Base-by-base conservation (phyloP, 345 rosid genomes). In the Trapa bicornis region DNA sequence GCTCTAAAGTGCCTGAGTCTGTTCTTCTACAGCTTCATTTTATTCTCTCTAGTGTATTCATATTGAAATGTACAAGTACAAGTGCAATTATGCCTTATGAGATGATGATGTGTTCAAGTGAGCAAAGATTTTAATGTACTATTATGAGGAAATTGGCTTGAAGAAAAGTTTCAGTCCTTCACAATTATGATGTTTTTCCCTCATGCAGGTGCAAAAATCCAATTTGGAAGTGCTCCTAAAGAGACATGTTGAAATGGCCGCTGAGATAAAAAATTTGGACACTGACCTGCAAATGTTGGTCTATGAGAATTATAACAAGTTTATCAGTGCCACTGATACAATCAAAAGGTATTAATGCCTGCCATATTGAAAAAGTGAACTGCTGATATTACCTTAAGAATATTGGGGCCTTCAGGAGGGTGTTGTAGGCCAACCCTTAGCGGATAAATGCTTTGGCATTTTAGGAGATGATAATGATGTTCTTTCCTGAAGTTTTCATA, bases 241-340 rank as follows among this genome's bases (percentile, higher is more conserved):
- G 74, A 85, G 84, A 74, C 99, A 95, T 70, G 99, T 95, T 38
- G 88, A 85, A 71, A 91, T 95, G 97, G 99, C 97, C 22, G 92
- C 97, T 0, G 96, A 95, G 86, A 91, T 95, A 32, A 95, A 95
- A 74, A 95, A 95, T 81, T 89, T 95, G 9, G 99, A 95, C 61
- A 91, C 99, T 17, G 99, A 95, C 79, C 82, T 95, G 83, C 99
- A 95, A 79, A 95, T 91, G 97, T 67, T 95, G 41, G 96, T 91
- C 10, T 95, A 91, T 74, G 97, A 95, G 74, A 95, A 95, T 68
- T 95, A 95, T 82, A 95, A 85, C 77, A 89, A 95, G 82, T 95
- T 95, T 74, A 89, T 91, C 74, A 89, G 99, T 69, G 99, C 99
- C 64, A 95, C 99, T 14, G 99, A 95, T 81, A 83, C 99, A 12